phyloP scores from a whole-genome alignment of 768 basidiomycete species.

The Auricularia sp. region DNA sequence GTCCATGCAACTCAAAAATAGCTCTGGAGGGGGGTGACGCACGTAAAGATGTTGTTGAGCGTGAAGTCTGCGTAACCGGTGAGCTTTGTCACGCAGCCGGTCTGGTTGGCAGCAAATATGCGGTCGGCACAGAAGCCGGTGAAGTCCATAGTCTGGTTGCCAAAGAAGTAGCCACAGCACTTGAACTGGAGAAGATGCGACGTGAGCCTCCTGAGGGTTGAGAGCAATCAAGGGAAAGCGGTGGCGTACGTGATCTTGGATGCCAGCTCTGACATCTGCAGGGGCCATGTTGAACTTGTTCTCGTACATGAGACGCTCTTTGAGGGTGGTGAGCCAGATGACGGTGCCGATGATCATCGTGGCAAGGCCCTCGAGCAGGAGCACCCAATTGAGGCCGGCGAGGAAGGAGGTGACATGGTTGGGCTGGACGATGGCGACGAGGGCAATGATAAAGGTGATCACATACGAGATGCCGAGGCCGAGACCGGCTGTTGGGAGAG shows the following conservation, averaged over 20 bases:
- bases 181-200: constrained; percentile 39
- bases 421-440: constrained; percentile 60
- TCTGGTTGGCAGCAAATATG: constrained; percentile 29
- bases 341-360: constrained; percentile 58
- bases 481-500: constrained; percentile 46
- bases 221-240: background rate
- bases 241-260: constrained; percentile 64
- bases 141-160: constrained; percentile 43
- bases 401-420: constrained; percentile 63
- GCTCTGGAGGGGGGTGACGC: constrained; percentile 22
- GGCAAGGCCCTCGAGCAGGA: constrained; percentile 52
- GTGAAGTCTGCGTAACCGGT: constrained; percentile 60
- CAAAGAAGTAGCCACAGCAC: constrained; percentile 77
- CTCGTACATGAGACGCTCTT: constrained; percentile 61
- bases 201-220: constrained; percentile 1
- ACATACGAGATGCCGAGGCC: constrained; percentile 58
- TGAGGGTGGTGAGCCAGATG: constrained; percentile 76
- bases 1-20: background rate
- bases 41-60: constrained; percentile 80
- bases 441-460: constrained; percentile 58
- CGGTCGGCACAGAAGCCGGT: constrained; percentile 54
- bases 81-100: constrained; percentile 65
- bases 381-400: constrained; percentile 64
- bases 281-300: constrained; percentile 41
- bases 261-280: constrained; percentile 35